Conservation (phyloP, 371 early-diverging fungal genomes). For the Apophysomyces variabilis region DNA sequence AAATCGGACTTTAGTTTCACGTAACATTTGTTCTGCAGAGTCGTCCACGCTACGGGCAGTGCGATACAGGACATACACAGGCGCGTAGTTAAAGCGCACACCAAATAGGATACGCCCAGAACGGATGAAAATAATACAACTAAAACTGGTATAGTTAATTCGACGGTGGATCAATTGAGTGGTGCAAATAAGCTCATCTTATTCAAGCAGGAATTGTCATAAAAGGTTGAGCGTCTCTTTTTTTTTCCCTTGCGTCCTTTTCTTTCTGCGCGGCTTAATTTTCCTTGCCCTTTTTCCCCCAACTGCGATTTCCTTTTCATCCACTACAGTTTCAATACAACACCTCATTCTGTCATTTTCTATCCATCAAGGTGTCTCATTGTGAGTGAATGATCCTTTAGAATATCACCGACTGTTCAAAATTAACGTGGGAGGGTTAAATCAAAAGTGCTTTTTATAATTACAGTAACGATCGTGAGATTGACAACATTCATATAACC, state of each 20-base stretch:
- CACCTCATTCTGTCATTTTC: slow-evolving; percentile 3
- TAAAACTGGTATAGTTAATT: no score
- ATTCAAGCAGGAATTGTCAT: background rate
- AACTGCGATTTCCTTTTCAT: background rate
- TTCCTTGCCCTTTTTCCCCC: background rate
- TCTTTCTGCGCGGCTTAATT: background rate
- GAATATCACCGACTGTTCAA: background rate
- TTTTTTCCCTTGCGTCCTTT: slow-evolving; percentile 7
- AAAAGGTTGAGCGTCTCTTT: slow-evolving; percentile 1
- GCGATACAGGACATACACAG: no score
- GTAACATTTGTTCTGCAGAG: no score
- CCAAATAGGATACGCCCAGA: no score
- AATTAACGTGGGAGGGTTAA: background rate
- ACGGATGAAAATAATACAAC: no score
- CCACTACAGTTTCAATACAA: slow-evolving; percentile 1
- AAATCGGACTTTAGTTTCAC: no score
- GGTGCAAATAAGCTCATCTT: background rate
- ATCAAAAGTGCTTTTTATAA: background rate
- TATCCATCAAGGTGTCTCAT: background rate
- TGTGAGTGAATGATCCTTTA: background rate
- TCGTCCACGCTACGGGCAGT: no score
- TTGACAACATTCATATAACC: slow-evolving; percentile 5
- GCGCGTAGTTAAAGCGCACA: no score
- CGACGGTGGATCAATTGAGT: background rate
- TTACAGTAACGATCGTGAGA: slow-evolving; percentile 7